Conservation (phyloP, 495 filamentous ascomycete species). For the Emericellopsis terricola region DNA sequence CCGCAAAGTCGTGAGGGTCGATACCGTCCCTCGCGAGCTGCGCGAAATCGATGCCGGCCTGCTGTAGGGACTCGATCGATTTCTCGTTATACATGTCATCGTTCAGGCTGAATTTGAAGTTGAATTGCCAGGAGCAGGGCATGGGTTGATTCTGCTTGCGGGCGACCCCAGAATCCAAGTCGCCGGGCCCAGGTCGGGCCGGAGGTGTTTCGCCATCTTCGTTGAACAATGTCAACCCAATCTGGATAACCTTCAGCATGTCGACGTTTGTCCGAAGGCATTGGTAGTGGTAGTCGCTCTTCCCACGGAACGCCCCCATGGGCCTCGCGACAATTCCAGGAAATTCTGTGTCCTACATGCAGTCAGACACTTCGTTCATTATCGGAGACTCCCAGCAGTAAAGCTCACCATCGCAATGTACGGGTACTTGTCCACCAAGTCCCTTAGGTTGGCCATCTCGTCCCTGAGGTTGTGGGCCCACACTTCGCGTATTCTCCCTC, state of each 20-base stretch:
- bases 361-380: not conserved
- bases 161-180: conserved; percentile 17
- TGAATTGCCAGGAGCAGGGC: conserved; percentile 95
- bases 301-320: conserved; percentile 81
- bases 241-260: conserved; percentile 88
- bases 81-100: conserved; percentile 93
- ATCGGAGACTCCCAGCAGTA: too few relatives aligned
- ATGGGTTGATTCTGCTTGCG: conserved; percentile 36
- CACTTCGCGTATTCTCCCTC: conserved; percentile 78
- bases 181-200: conserved; percentile 34
- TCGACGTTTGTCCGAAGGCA: conserved; percentile 94
- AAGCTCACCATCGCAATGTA: conserved; percentile 83
- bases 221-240: conserved; percentile 84
- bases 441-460: conserved; percentile 66
- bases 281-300: conserved; percentile 97
- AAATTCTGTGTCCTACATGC: conserved; percentile 79
- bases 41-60: conserved; percentile 75
- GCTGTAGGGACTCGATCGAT: conserved; percentile 72
- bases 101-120: conserved; percentile 88
- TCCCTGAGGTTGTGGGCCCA: conserved; percentile 84
- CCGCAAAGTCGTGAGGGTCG: conserved; percentile 71
- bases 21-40: conserved; percentile 78
- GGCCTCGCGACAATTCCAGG: conserved; percentile 89
- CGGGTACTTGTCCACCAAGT: conserved; percentile 72
- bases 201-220: conserved; percentile 72